Base-by-base conservation (phyloP, 2,329 filamentous ascomycete genomes). In the Venturia carpophila region DNA sequence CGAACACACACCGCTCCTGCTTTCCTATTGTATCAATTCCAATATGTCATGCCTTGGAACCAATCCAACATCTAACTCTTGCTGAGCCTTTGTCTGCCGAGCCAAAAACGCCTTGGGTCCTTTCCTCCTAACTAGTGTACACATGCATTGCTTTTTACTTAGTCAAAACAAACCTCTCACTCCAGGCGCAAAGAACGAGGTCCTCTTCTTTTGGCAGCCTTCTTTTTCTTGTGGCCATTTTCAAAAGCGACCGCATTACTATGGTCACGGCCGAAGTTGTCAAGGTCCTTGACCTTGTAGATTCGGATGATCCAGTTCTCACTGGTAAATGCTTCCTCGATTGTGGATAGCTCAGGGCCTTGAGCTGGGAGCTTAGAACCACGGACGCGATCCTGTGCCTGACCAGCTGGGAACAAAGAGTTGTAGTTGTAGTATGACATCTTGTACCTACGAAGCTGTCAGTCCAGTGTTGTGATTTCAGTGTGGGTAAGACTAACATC, bases 291-390 rank as follows among this genome's bases (percentile, higher is more conserved):
- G 79, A 99, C 94, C 84, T 99, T 99, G 84, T 97, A 99, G 74
- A 99, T 97, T 69, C 94, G 86, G 75, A 99, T 97, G 77, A 99
- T 99, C 94, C 94, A 99, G 84, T 99, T 99, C 82, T 99, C 94
- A 73, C 91, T 96, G 65, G 95, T 99, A 77, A 96, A 99, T 11
- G 94, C 94, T 79, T 99, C 94, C 75, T 99, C 94, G 60, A 99
- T 79, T 5, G 89, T 94, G 77, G 89, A 91, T 66, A 99, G 87
- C 67, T 89, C 84, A 10, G 94, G 94, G 1, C 91, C 88, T 70
- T 92, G 83, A 15, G 91, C 86, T n/a, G 94, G 95, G 63, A 97
- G 80, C 67, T 84, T 85, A 45, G 85, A 84, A 69, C 87, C 87
- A 74, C 94, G 92, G 69, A 99, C 94, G 70, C 94, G 89, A 75